Base-by-base conservation (phyloP, 2,329 filamentous ascomycete species). In the Verticillium dahliae region DNA sequence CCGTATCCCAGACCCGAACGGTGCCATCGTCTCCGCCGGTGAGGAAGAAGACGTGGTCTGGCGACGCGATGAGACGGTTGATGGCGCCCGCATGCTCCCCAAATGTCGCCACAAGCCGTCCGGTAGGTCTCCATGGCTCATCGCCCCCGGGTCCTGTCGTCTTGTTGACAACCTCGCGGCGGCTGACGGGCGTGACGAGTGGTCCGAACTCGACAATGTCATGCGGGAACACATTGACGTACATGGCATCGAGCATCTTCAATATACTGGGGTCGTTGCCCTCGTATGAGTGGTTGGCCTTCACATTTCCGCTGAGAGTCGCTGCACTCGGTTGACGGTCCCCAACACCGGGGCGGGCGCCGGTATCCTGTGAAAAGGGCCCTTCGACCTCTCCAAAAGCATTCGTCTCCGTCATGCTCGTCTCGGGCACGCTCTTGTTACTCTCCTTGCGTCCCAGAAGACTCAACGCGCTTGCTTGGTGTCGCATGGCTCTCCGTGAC, bases 41-140 rank as follows among this genome's bases (percentile, higher is more conserved):
- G 61, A 97, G 83, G 74, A 99, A 99, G 76, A 99, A 99, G 4
- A 88, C 79, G 72, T 99, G 94, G 70, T 99, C 95, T 0, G 94
- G 92, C 1, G 95, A 89, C 7, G 92, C 85, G 2, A 90, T 81
- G 11, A 98, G 85, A 10, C 93, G 86, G 69, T 90, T 97, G 65
- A 98, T 86, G 7, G 91, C 85, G 0, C 87, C 91, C 34, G 82
- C 87, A 71, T 99, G 95, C 72, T 99, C 95, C 1, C 90, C 87
- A 70, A 98, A 92, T 1, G 91, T 91, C 1, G 93, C 92, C 22
- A 98, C 89, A 9, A 98, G 81, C 59, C 87, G 88, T 1, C 95
- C 93, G 60, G 88, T 85, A 0, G 95, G 95, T 66, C 86, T 88
- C 95, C 95, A 99, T 2, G 85, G 83, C 61, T 85, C 85, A 38